Evolutionary conservation across 352 stramenopile genomes (phyloP), one percentile per base, ranked within the genome.

Genomic region (Pythium brassicae): DNA sequence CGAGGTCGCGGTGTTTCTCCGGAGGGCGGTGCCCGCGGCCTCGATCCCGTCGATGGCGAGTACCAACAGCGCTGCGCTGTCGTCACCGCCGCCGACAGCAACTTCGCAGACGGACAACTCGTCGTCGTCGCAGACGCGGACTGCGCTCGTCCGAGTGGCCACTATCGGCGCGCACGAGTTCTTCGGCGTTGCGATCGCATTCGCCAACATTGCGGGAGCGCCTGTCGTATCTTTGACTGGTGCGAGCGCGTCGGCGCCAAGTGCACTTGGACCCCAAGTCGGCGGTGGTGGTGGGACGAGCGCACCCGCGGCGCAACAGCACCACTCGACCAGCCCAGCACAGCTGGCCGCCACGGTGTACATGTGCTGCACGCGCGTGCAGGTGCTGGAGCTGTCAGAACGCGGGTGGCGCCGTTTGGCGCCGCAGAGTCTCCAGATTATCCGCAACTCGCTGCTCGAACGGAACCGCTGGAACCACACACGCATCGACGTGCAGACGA

Each of bases 81-180:
- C 48, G 20, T 34, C 25, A 2, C 10, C 47, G 50, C 8, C n/a
- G 6, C 11, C 49, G 50, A 10, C 39, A 61, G 27, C 23, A 35
- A 35, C 29, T 35, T 35, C 29, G 10, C 29, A 35, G 29, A 4
- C 29, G 10, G 29, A 35, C 29, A 10, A 10, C 29, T 7, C 3
- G 9, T 32, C 4, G 26, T 29, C 29, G 29, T 35, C 29, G 12
- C 15, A 51, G 26, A 54, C 51, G 5, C 63, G 63, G 27, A 53
- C 53, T 9, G 75, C 77, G 20, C 72, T 90, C 27, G 66, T 87
- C 27, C 74, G 78, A 26, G 78, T 90, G 25, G 80, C 80, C 40
- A 87, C 80, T 6, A 90, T 90, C 25, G 72, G 80, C n/a, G 63
- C 74, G 0, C 76, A 83, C 40, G 77, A 88, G 44, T 83, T 87